Conservation (phyloP, 2,329 filamentous ascomycete species). For the Penicillium sp. region DNA sequence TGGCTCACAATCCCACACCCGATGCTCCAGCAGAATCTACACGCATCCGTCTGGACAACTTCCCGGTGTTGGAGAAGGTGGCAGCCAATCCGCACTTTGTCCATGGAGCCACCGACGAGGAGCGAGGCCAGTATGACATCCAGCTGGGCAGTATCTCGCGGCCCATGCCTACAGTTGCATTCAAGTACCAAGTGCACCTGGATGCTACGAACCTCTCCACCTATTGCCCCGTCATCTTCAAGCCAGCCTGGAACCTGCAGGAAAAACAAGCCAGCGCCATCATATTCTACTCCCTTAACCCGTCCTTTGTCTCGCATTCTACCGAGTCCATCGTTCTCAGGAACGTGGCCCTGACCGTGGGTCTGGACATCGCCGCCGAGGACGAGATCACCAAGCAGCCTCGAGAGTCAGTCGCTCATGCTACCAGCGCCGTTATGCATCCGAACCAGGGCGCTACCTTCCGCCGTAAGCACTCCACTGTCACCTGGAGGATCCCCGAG, state of each 20-base stretch:
- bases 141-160: slow-evolving; percentile 66
- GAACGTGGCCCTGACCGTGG: slow-evolving; percentile 69
- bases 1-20: slow-evolving; percentile 63
- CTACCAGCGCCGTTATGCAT: slow-evolving; percentile 44
- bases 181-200: slow-evolving; percentile 85
- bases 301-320: slow-evolving; percentile 52
- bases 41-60: slow-evolving; percentile 80
- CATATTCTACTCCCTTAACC: slow-evolving; percentile 79
- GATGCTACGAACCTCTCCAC: slow-evolving; percentile 53
- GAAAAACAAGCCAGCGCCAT: slow-evolving; percentile 81
- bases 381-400: slow-evolving; percentile 45
- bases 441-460: slow-evolving; percentile 44
- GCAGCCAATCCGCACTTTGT: slow-evolving; percentile 92
- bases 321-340: slow-evolving; percentile 55
- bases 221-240: slow-evolving; percentile 69
- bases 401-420: slow-evolving; percentile 38
- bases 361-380: slow-evolving; percentile 39
- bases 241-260: slow-evolving; percentile 76
- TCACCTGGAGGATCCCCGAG: slow-evolving; percentile 46
- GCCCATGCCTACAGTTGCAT: slow-evolving; percentile 65
- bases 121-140: slow-evolving; percentile 74
- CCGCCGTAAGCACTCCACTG: slow-evolving; percentile 44
- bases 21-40: slow-evolving; percentile 47
- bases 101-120: slow-evolving; percentile 56
- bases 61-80: slow-evolving; percentile 80